Percentiles rank a stretch among this genome's conserved stretches.
Evolutionary conservation across 768 basidiomycete species (phyloP).

Genomic region (Ephemerocybe angulata): DNA sequence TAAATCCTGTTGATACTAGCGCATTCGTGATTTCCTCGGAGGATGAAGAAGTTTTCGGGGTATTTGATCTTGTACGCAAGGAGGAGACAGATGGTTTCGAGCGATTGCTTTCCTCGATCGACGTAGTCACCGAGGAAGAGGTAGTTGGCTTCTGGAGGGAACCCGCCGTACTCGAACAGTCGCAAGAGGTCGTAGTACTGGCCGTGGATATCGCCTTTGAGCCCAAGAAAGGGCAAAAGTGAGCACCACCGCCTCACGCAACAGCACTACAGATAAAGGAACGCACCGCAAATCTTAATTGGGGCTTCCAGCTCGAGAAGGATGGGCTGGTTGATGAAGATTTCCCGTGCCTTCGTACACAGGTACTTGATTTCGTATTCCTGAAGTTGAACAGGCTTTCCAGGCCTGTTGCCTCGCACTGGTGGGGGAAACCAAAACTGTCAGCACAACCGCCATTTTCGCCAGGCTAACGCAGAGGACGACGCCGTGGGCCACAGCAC

Average conservation of each 20-base stretch:
- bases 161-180: conserved; percentile 98
- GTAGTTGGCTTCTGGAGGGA: conserved; percentile 99
- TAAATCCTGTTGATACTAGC: conserved; percentile 99
- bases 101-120: conserved; percentile 96
- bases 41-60: conserved; percentile 99
- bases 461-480: neutral
- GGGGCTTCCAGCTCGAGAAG: conserved; percentile 96
- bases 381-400: conserved; percentile 95
- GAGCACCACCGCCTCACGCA: conserved; percentile 6
- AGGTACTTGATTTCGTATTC: conserved; percentile 99
- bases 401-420: conserved; percentile 98
- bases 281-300: conserved; percentile 98
- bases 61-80: conserved; percentile 99
- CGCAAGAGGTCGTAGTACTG: conserved; percentile 99
- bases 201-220: conserved; percentile 92
- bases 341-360: conserved; percentile 97
- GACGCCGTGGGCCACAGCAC: neutral
- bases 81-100: conserved; percentile 98
- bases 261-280: conserved; percentile 4
- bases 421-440: conserved; percentile 24
- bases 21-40: conserved; percentile 98
- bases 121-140: conserved; percentile 99
- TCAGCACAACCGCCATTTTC: conserved; percentile 14
- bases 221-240: conserved; percentile 15
- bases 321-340: conserved; percentile 99